Evolutionary conservation across 352 stramenopile species (phyloP).

Genomic region (Phytophthora podocarpi): DNA sequence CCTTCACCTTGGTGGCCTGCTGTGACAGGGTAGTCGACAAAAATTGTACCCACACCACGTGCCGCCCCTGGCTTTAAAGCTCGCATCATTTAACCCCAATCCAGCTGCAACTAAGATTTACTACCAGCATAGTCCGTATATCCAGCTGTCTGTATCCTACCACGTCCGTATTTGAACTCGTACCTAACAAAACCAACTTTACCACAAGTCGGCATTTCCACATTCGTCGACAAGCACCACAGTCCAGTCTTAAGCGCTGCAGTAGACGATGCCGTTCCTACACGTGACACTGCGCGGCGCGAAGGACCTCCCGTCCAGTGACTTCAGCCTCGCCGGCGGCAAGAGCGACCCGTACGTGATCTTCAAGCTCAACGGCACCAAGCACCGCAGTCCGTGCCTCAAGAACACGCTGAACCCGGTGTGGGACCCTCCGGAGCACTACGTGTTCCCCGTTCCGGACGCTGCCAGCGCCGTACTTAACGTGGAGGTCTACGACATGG

Average conservation of each 20-base stretch:
- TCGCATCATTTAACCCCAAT: neutral
- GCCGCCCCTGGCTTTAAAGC: neutral
- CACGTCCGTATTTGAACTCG: neutral
- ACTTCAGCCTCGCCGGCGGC: constrained; percentile 57
- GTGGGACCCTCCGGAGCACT: constrained; percentile 65
- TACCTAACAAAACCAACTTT: neutral
- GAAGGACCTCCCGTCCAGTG: constrained; percentile 60
- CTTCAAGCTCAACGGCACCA: constrained; percentile 52
- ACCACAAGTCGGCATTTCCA: constrained; percentile 15
- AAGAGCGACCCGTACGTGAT: constrained; percentile 84
- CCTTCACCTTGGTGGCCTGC: too few relatives aligned
- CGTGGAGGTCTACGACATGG: constrained; percentile 70
- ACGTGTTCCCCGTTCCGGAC: constrained; percentile 61
- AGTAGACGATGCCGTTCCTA: constrained; percentile 55
- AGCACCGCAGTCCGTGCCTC: constrained; percentile 63
- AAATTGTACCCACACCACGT: constrained; percentile 29
- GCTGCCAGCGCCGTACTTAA: constrained; percentile 47
- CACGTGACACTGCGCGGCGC: constrained; percentile 54
- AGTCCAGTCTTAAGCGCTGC: too few relatives aligned
- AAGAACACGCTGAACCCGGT: constrained; percentile 71
- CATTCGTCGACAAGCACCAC: constrained; percentile 8
- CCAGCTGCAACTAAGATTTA: neutral
- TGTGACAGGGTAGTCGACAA: too few relatives aligned
- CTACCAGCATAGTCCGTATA: neutral
- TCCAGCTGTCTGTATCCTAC: neutral